These are phyloP conservation scores for Aspergillus sp. DNA, from an alignment of 2,329 filamentous ascomycete genomes.

Conservation along the genomic window DNA sequence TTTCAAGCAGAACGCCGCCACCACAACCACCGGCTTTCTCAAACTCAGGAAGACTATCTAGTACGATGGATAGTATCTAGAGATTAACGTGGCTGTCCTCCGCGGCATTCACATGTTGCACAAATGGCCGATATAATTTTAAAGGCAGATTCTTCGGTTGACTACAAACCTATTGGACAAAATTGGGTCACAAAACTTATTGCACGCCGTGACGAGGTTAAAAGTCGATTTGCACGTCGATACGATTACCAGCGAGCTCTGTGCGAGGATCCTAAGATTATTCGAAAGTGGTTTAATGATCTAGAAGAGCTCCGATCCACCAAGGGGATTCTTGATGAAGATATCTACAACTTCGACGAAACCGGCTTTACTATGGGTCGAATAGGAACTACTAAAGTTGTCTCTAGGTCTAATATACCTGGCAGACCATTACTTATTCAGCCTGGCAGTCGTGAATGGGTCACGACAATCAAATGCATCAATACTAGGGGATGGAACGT, in stretches of 20 bases:
- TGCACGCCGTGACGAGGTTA: background rate
- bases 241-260: conserved; percentile 11
- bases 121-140: conserved; percentile 16
- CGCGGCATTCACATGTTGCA: conserved; percentile 1
- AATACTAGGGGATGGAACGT: background rate
- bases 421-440: background rate
- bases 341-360: conserved; percentile 22
- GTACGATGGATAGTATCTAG: conserved; percentile 7
- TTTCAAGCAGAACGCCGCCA: background rate
- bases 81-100: background rate
- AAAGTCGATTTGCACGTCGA: conserved; percentile 2
- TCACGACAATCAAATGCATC: background rate
- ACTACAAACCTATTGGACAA: background rate
- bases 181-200: conserved; percentile 15
- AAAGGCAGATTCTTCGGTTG: background rate
- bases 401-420: background rate
- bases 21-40: background rate
- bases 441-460: background rate
- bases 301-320: conserved; percentile 5
- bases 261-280: background rate
- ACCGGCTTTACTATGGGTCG: conserved; percentile 20
- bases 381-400: conserved; percentile 11
- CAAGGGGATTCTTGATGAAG: conserved; percentile 10
- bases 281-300: background rate
- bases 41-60: conserved; percentile 8